phyloP scores from a whole-genome alignment of 192 early-diverging fungal species.

The Allomyces macrogynus region DNA sequence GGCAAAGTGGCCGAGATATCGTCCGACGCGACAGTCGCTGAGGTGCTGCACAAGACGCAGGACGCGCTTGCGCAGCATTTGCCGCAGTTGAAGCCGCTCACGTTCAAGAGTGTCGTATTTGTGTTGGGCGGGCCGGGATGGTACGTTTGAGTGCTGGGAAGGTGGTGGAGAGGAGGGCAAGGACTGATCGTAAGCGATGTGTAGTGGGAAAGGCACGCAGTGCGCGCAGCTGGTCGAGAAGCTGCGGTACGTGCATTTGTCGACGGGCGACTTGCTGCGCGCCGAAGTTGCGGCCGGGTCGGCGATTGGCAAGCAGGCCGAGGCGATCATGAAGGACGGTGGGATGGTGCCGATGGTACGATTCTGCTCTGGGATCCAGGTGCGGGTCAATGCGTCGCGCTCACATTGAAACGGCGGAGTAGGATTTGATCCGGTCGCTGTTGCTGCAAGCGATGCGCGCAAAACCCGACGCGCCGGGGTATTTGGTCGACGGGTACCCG shows the following conservation, averaged over 20 bases:
- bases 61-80: background rate
- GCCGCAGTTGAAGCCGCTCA: background rate
- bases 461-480: slow-evolving; percentile 3
- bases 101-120: background rate
- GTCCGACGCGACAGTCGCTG: background rate
- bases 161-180: too few relatives aligned
- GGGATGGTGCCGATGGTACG: slow-evolving; percentile 32
- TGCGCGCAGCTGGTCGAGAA: slow-evolving; percentile 23
- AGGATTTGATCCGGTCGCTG: background rate
- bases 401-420: background rate
- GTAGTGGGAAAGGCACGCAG: slow-evolving; percentile 23
- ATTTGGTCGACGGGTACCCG: slow-evolving; percentile 8
- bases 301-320: slow-evolving; percentile 17
- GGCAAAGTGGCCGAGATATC: slow-evolving; percentile 4
- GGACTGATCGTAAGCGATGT: background rate
- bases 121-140: slow-evolving; percentile 2
- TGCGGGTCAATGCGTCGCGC: too few relatives aligned
- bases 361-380: too few relatives aligned
- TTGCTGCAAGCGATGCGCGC: background rate
- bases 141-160: background rate
- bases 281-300: slow-evolving; percentile 25
- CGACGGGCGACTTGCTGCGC: slow-evolving; percentile 36
- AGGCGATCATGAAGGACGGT: slow-evolving; percentile 30
- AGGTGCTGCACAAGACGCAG: background rate
- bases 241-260: slow-evolving; percentile 26